Base-by-base conservation (phyloP, 495 filamentous ascomycete species). In the Tuber microsphaerosporum region DNA sequence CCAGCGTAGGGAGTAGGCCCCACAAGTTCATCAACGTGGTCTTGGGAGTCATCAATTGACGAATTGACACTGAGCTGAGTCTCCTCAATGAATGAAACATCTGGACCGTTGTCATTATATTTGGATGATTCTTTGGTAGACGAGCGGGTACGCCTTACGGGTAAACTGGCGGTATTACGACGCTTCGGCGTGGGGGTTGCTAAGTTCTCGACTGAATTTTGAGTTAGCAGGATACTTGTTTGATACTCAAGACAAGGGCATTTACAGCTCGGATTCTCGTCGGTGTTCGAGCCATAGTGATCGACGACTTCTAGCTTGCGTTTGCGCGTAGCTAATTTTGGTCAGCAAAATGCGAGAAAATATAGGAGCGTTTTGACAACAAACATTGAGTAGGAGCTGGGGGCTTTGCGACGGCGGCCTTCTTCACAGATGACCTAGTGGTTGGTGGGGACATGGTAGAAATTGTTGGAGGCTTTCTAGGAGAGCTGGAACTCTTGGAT, bases 1-100 rank as follows among this genome's bases (percentile, higher is more conserved):
- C 77, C 77, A 31, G 76, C 76, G 73, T 79, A 79, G 2, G 73
- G 77, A n/a, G 77, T 79, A 37, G 76, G 73, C n/a, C 76, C 73
- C 70, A 79, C 77, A n/a, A 79, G 56, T 31, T 79, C 77, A 44
- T 79, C 77, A 22, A 78, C 69, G 16, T 68, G 74, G 5, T 72
- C 70, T 19, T 77, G 73, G 31, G 73, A 73, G n/a, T 79, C 76
- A 0, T 61, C 70, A 31, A 72, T 75, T 22, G 77, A 79, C 19
- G 77, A 79, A 16, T 73, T 73, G 42, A 71, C 75, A 51, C 76
- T 75, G 7, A 79, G 76, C 43, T 79, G 77, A 7, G 77, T 79
- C 61, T 79, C 77, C 34, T 71, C 76, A 46, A 79, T 45, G 16
- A 79, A 79, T 4, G 77, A 79, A 31, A 79, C 17, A 71, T 79